Percentiles rank a stretch among this genome's conserved stretches.
Conservation (phyloP, 225 moss, liverwort and hornwort genomes). For the Physcomitrium patens region DNA sequence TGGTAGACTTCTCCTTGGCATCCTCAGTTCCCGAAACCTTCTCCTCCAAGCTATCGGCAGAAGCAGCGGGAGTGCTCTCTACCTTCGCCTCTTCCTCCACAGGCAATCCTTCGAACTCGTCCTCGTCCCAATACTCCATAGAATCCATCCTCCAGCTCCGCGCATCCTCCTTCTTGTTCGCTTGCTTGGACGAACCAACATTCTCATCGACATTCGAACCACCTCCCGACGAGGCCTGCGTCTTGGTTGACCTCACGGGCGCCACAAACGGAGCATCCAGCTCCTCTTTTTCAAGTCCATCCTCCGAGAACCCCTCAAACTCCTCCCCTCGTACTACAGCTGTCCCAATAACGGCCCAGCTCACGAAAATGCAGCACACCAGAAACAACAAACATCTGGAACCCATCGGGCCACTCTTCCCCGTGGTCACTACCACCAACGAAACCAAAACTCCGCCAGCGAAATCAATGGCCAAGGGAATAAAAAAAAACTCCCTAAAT, state of each 20-base stretch:
- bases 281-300: slow-evolving; percentile 79
- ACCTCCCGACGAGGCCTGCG: slow-evolving; percentile 39
- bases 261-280: slow-evolving; percentile 62
- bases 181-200: slow-evolving; percentile 22
- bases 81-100: slow-evolving; percentile 40
- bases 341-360: neutral
- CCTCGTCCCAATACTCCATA: slow-evolving; percentile 85
- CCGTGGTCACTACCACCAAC: slow-evolving; percentile 3
- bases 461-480: neutral
- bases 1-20: neutral
- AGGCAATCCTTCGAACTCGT: slow-evolving; percentile 96
- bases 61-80: slow-evolving; percentile 24
- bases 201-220: slow-evolving; percentile 27
- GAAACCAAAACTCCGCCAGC: neutral
- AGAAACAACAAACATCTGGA: slow-evolving; percentile 16
- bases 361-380: neutral
- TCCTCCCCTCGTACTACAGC: slow-evolving; percentile 46
- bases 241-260: slow-evolving; percentile 54
- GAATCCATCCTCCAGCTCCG: slow-evolving; percentile 48
- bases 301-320: slow-evolving; percentile 92
- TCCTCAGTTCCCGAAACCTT: neutral
- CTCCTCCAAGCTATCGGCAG: slow-evolving; percentile 25
- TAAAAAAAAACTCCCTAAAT: neutral
- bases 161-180: slow-evolving; percentile 34
- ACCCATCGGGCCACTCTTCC: slow-evolving; percentile 21